phyloP scores from a whole-genome alignment of 306 rosid species.

The Fragaria vesca region DNA sequence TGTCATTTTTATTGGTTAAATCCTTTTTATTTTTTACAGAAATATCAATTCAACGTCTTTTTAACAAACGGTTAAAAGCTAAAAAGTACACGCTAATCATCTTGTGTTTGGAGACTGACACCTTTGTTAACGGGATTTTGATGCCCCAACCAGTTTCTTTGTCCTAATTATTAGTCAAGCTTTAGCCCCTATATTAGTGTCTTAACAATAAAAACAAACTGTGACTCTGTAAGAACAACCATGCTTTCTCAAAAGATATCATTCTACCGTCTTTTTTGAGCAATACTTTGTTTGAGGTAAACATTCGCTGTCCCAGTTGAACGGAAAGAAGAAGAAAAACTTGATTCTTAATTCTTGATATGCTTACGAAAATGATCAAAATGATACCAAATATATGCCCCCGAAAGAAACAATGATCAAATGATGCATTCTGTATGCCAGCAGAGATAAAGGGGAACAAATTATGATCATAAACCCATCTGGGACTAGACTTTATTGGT shows the following conservation, averaged over 20 bases:
- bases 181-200: background rate
- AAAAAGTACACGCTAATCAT: conserved; percentile 15
- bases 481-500: conserved; percentile 27
- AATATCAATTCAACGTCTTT: background rate
- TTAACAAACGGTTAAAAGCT: conserved; percentile 49
- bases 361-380: conserved; percentile 24
- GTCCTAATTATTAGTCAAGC: conserved; percentile 14
- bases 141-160: background rate
- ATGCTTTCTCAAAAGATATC: background rate
- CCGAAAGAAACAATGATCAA: conserved; percentile 29
- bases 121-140: conserved; percentile 27
- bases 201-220: background rate
- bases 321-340: background rate
- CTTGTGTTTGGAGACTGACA: conserved; percentile 24
- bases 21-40: no score
- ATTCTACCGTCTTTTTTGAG: background rate
- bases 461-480: conserved; percentile 42
- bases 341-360: conserved; percentile 2
- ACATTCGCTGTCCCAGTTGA: background rate
- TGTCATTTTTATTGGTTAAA: no score
- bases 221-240: background rate
- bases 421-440: conserved; percentile 43
- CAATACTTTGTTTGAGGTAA: conserved; percentile 1
- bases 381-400: conserved; percentile 28
- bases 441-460: conserved; percentile 42